Evolutionary conservation across 495 filamentous ascomycete genomes (phyloP).

Genomic region (Oleoguttula mirabilis): DNA sequence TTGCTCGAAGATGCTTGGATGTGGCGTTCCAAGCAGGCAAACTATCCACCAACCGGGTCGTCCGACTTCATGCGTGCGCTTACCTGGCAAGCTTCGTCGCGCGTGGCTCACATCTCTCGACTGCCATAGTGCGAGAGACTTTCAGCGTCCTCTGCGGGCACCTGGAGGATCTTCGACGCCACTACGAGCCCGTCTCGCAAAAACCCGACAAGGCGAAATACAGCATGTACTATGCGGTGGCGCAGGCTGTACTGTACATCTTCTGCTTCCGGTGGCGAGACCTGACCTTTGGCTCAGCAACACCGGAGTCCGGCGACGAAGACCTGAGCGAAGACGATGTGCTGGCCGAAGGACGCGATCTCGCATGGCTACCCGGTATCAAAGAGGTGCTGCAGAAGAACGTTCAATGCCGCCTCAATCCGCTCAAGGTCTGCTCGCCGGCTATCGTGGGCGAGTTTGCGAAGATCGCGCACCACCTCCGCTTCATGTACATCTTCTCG

Average conservation of each 20-base stretch:
- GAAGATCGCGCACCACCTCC: constrained; percentile 66
- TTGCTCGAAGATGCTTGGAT: constrained; percentile 66
- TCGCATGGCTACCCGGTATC: constrained; percentile 60
- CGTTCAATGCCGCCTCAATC: constrained; percentile 81
- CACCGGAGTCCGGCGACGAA: constrained; percentile 35
- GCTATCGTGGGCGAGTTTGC: constrained; percentile 85
- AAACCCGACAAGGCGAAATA: constrained; percentile 78
- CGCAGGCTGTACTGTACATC: constrained; percentile 84
- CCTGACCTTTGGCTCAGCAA: constrained; percentile 47
- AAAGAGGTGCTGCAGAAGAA: constrained; percentile 58
- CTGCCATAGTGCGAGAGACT: constrained; percentile 62
- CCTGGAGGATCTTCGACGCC: constrained; percentile 50
- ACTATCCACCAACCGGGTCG: constrained; percentile 54
- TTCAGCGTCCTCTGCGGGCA: constrained; percentile 63
- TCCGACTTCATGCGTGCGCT: constrained; percentile 74
- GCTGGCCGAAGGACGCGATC: constrained; percentile 47
- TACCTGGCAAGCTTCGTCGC: constrained; percentile 91
- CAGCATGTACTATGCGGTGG: constrained; percentile 71
- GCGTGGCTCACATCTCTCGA: constrained; percentile 64
- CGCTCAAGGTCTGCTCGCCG: constrained; percentile 90
- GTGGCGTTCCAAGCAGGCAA: constrained; percentile 45
- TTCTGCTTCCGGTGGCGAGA: constrained; percentile 99
- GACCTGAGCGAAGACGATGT: constrained; percentile 45
- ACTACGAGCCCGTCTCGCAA: constrained; percentile 54
- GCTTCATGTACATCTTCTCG: constrained; percentile 75